Percentiles rank a stretch among this genome's conserved stretches.
Conservation (phyloP, 352 stramenopile species). For the Globisporangium middletonii region DNA sequence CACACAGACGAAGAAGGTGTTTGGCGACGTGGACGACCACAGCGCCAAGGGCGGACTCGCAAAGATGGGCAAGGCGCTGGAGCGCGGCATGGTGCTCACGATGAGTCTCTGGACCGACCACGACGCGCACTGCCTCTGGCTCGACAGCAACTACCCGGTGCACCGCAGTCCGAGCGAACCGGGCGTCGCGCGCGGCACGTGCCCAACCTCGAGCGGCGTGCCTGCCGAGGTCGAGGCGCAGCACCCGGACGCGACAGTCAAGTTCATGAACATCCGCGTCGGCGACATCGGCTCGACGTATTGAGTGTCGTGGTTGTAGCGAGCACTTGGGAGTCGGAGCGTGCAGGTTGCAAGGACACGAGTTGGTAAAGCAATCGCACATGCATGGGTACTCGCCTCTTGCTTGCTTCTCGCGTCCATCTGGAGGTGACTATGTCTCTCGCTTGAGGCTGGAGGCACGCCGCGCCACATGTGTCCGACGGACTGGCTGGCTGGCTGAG, state of each 20-base stretch:
- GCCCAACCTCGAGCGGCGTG: conserved; percentile 39
- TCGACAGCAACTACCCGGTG: conserved; percentile 58
- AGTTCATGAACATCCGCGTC: conserved; percentile 69
- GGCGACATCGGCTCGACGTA: conserved; percentile 55
- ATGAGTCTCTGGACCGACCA: conserved; percentile 76
- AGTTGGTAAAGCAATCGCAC: too few species aligned
- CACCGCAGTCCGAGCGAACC: conserved; percentile 28
- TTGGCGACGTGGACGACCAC: conserved; percentile 48
- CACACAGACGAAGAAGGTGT: conserved; percentile 34
- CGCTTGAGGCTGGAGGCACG: too few species aligned
- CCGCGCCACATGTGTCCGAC: too few species aligned
- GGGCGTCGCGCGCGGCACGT: conserved; percentile 48
- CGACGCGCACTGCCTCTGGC: conserved; percentile 58
- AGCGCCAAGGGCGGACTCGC: conserved; percentile 37
- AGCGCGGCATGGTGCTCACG: conserved; percentile 51
- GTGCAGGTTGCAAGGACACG: too few species aligned
- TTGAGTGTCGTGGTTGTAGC: background rate
- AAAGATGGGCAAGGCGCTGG: conserved; percentile 54
- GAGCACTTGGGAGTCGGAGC: too few species aligned
- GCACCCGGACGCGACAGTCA: conserved; percentile 51
- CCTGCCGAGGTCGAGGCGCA: conserved; percentile 41
- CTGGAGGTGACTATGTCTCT: too few species aligned
- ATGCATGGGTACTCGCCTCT: too few species aligned
- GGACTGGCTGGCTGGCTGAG: too few species aligned
- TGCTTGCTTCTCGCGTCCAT: too few species aligned